Evolutionary conservation across 2,329 filamentous ascomycete genomes (phyloP), one percentile per base, ranked within the genome.

Genomic region (Aureobasidium sp.): DNA sequence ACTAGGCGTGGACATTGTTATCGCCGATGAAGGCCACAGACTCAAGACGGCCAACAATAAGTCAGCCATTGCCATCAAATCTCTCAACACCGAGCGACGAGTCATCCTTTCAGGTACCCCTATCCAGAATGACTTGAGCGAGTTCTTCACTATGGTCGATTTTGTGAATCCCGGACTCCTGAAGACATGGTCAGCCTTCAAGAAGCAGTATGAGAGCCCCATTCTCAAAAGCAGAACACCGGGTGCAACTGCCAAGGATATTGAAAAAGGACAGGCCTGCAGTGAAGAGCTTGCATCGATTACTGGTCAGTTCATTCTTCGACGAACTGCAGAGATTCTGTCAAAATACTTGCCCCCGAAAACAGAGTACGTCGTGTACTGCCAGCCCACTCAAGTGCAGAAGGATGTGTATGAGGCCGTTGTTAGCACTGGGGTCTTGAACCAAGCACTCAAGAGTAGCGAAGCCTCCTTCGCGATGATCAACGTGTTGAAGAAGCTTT

Each of bases 401-500:
- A 79, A 82, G 12, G 78, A 81, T 65, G 78, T 88, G 48, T 84
- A 89, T 69, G 82, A 83, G 61, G 78, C 79, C 62, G 84, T 90
- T 39, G 77, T 89, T n/a, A 77, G 80, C 9, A 88, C 86, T 1
- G 83, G 84, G 0, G 76, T 84, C 5, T 89, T 89, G 67, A 80
- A 83, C 55, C 79, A 77, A 36, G 83, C 84, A 9, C 75, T 89
- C 55, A 84, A 85, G 15, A 86, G 80, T 65, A 77, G 82, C 1
- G 84, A 88, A 55, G 80, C 81, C 51, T 82, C 85, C 2, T 77
- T 90, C 2, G 84, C 88, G 67, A 81, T 90, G 15, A 89, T 90
- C 68, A 89, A 84, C 17, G 79, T 89, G 20, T 75, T 90, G 20
- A 90, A 90, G 74, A 90, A 90, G 71, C 79, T 89, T 20, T 90